Percentiles rank a stretch among this genome's conserved stretches.
These are phyloP conservation scores for Amesomyces nigricolor DNA, from an alignment of 2,329 filamentous ascomycete species.

Conservation along the genomic window DNA sequence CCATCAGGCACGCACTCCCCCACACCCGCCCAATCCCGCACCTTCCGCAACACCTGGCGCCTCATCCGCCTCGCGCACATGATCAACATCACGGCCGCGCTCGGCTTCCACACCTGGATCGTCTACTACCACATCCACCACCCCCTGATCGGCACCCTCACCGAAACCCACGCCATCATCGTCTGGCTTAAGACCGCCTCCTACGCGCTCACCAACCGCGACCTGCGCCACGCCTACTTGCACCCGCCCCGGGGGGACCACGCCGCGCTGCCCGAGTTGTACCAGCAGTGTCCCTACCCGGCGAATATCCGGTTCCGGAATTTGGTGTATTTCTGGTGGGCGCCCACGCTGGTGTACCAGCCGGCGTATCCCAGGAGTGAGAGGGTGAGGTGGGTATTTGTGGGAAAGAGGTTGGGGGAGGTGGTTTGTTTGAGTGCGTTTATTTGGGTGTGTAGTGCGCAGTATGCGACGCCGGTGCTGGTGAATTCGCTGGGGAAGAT, in stretches of 20 bases:
- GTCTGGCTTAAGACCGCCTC: constrained; percentile 96
- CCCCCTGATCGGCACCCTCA: constrained; percentile 85
- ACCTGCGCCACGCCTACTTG: constrained; percentile 84
- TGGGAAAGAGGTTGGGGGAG: constrained; percentile 75
- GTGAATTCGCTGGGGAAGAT: constrained; percentile 88
- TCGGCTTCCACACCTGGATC: constrained; percentile 73
- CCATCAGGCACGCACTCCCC: constrained; percentile 43
- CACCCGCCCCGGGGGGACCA: constrained; percentile 65
- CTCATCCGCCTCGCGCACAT: constrained; percentile 75
- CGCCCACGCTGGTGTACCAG: constrained; percentile 92
- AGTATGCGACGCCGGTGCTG: constrained; percentile 87
- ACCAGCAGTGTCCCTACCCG: constrained; percentile 79
- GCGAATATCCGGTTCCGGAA: constrained; percentile 84
- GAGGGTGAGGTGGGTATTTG: constrained; percentile 80
- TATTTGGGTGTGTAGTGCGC: constrained; percentile 91
- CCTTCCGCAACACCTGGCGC: constrained; percentile 72
- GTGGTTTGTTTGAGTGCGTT: constrained; percentile 73
- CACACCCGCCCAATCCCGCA: constrained; percentile 56
- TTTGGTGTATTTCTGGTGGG: constrained; percentile 95
- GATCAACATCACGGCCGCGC: constrained; percentile 74
- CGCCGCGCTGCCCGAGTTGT: constrained; percentile 71
- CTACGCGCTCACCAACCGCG: constrained; percentile 93
- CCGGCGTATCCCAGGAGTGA: constrained; percentile 86
- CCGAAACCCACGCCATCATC: constrained; percentile 85
- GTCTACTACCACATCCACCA: constrained; percentile 92